Evolutionary conservation across 805 yeast genomes (phyloP), one percentile per base, ranked within the genome.

Genomic region (Starmerella bombi): DNA sequence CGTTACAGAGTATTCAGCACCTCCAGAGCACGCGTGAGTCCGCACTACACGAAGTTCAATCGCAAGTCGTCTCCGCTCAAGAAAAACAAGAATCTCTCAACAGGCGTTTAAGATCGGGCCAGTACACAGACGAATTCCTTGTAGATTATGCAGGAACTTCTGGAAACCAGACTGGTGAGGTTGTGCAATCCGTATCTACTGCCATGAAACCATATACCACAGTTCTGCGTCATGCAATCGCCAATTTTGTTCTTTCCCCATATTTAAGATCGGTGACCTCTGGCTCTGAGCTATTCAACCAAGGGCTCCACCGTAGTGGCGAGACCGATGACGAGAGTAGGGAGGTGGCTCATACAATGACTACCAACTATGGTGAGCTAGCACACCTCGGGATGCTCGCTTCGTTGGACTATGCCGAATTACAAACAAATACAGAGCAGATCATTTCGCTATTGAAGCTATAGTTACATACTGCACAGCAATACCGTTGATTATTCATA

Each of bases 71-170:
- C 28, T 5, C 14, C 3, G 18, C 20, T 15, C 44, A 41, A 25
- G 44, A 41, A 22, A 16, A 20, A 10, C 44, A 41, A 16, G 44
- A 41, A 19, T n/a, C 37, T 4, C 40, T 41, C 14, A 41, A 41
- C 19, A 37, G 44, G 5, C 32, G 40, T 5, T 25, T 41, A 5
- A 17, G 40, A 15, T 41, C 44, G 3, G 38, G 35, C 6, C 40
- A 37, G 20, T 41, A 36, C 37, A 41, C 42, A 5, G 28, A 19
- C 22, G 35, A 34, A 18, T 31, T 30, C 22, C 18, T 42, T 5
- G 9, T 17, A 3, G 40, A 38, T 20, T 42, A 37, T 16, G 38
- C 38, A 1, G 12, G 9, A 4, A 17, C 14, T 2, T 30, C 37
- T 4, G 41, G 37, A 7, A 17, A 22, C 17, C 34, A 34, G 10